Conservation (phyloP, 352 stramenopile species). For the Phytophthora tentaculata region DNA sequence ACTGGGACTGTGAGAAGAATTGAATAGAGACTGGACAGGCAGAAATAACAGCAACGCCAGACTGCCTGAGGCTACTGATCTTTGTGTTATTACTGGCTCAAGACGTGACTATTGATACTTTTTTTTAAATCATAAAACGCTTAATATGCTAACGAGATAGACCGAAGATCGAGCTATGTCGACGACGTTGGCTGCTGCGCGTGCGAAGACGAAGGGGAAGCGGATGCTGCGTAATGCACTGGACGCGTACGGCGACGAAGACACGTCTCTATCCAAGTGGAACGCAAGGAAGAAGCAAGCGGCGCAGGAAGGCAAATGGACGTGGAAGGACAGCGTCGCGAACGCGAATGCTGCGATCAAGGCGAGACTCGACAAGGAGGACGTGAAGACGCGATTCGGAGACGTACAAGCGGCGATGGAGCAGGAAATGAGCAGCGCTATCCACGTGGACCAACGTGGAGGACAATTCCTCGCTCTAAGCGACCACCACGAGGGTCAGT, state of each 20-base stretch:
- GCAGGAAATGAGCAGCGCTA: constrained; percentile 38
- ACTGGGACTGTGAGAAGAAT: constrained; percentile 66
- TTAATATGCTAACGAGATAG: constrained; percentile 3
- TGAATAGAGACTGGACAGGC: constrained; percentile 37
- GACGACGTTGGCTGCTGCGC: constrained; percentile 60
- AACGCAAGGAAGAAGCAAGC: constrained; percentile 58
- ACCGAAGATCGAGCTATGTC: constrained; percentile 43
- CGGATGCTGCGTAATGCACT: constrained; percentile 67
- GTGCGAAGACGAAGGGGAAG: constrained; percentile 73
- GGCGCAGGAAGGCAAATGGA: constrained; percentile 44
- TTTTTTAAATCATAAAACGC: no score
- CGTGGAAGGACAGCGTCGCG: constrained; percentile 47
- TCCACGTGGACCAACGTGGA: constrained; percentile 28
- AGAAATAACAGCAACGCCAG: constrained; percentile 16
- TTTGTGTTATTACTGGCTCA: constrained; percentile 11
- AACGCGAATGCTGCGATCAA: constrained; percentile 51
- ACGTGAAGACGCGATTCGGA: constrained; percentile 39
- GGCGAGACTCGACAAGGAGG: constrained; percentile 42
- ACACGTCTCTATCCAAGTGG: constrained; percentile 57
- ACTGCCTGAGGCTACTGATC: constrained; percentile 15
- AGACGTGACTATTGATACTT: constrained; percentile 18
- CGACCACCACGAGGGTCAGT: constrained; percentile 25
- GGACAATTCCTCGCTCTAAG: constrained; percentile 15
- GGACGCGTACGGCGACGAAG: constrained; percentile 56
- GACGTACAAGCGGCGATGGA: constrained; percentile 46